Conservation (phyloP, 176 grass and related monocot species). For the Oryza meyeriana region DNA sequence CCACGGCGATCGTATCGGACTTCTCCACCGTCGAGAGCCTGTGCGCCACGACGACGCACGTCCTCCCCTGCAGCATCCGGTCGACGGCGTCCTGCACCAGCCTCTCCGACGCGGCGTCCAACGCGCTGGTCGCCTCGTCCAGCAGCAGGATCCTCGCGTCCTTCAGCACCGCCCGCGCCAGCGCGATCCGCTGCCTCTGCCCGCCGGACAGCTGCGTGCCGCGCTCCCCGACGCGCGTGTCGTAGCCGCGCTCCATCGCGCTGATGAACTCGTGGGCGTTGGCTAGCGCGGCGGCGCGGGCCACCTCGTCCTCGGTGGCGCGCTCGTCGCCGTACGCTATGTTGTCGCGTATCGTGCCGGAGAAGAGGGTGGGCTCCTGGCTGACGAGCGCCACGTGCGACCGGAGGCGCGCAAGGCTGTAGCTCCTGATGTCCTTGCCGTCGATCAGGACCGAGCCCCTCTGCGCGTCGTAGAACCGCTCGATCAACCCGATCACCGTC, state of each 20-base stretch:
- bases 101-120: conserved; percentile 54
- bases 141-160: conserved; percentile 68
- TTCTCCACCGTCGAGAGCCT: conserved; percentile 48
- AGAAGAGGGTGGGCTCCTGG: conserved; percentile 56
- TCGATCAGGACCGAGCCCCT: conserved; percentile 41
- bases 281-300: conserved; percentile 35
- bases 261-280: conserved; percentile 55
- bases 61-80: conserved; percentile 54
- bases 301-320: conserved; percentile 40
- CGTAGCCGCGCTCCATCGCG: conserved; percentile 54
- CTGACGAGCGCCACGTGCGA: conserved; percentile 46
- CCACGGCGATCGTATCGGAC: conserved; percentile 42
- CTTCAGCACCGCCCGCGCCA: conserved; percentile 54
- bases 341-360: conserved; percentile 48
- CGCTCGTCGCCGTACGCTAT: conserved; percentile 42
- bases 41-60: conserved; percentile 59
- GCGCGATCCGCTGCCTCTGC: conserved; percentile 55
- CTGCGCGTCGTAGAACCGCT: conserved; percentile 54
- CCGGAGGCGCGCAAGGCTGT: conserved; percentile 39
- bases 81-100: conserved; percentile 55
- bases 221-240: conserved; percentile 45
- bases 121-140: conserved; percentile 92
- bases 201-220: conserved; percentile 59
- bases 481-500: conserved; percentile 51
- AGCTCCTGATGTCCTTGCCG: conserved; percentile 45